These are phyloP conservation scores for Ganoderma sp. DNA, from an alignment of 1,284 basidiomycete genomes.

Conservation along the genomic window DNA sequence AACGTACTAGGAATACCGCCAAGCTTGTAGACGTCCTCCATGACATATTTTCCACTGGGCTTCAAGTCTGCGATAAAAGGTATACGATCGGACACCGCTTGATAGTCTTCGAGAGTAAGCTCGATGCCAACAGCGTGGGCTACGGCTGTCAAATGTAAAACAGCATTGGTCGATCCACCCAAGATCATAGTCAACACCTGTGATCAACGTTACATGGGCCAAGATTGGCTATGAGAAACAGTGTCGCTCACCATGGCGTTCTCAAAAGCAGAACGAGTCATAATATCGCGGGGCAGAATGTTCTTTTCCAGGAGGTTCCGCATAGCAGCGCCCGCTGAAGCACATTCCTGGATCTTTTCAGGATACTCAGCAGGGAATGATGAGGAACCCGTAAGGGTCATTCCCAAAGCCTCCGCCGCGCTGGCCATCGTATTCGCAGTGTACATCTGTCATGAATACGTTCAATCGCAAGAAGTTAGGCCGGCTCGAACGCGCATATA, in stretches of 20 bases:
- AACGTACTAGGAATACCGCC: conserved; percentile 85
- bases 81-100: conserved; percentile 80
- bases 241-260: conserved; percentile 82
- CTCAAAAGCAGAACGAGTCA: conserved; percentile 95
- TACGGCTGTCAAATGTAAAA: conserved; percentile 89
- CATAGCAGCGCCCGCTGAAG: conserved; percentile 81
- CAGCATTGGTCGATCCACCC: conserved; percentile 93
- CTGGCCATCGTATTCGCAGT: conserved; percentile 98
- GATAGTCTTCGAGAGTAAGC: conserved; percentile 87
- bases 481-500: conserved; percentile 40
- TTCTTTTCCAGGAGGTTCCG: conserved; percentile 88
- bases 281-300: conserved; percentile 93
- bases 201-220: not conserved
- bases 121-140: conserved; percentile 88
- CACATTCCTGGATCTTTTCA: conserved; percentile 88
- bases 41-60: conserved; percentile 89
- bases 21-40: conserved; percentile 89
- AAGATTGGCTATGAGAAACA: not conserved
- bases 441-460: conserved; percentile 70
- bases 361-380: conserved; percentile 92
- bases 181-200: conserved; percentile 93
- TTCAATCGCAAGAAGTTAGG: conserved; percentile 28
- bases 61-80: conserved; percentile 92
- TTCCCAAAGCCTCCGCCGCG: conserved; percentile 89
- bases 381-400: conserved; percentile 96